Base-by-base conservation (phyloP, 2,329 filamentous ascomycete species). In the Sarocladiaceae sp. region DNA sequence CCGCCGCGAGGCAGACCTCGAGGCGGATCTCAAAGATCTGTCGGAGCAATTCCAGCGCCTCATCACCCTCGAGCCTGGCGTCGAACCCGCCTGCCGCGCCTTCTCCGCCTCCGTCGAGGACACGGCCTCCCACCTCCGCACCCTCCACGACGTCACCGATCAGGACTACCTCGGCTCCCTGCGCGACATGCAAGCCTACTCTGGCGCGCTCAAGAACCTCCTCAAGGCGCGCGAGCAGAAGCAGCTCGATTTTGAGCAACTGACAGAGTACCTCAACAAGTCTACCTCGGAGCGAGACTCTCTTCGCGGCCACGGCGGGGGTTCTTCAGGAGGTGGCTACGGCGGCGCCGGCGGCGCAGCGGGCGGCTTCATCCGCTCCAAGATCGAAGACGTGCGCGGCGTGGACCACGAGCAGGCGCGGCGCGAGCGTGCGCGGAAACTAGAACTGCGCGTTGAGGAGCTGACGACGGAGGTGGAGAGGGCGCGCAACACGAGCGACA, bases 151-250 rank as follows among this genome's bases (percentile, higher is more conserved):
- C 49, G 78, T 89, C 56, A 97, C 91, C 0, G 93, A 98, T 60
- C 89, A 95, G 57, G 89, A 96, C 64, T 98, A 98, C 60, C 80
- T 98, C 2, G 88, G 88, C 53, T 91, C 85, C 45, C 73, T 98
- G 44, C 82, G 89, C 42, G 93, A 98, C 66, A 95, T 97, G 90
- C 87, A 94, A 56, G 85, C 89, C 20, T 98, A 97, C 65, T 91
- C 89, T 52, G 69, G 78, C n/a, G 85, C 89, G 0, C 72, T 97
- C 37, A 95, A 95, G 64, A 76, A 80, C 19, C 81, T 98, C 4
- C 80, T 98, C 51, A 95, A 95, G 63, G 88, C 88, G 1, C 83
- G 93, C 27, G 93, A 98, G 68, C 89, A 94, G 68, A 98, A 98
- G 62, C 93, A 98, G 63, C 83, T 98, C 47, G 93, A 98, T 68